Evolutionary conservation across 2,329 filamentous ascomycete species (phyloP), one percentile per base, ranked within the genome.

Genomic region (Sclerotinia minor): DNA sequence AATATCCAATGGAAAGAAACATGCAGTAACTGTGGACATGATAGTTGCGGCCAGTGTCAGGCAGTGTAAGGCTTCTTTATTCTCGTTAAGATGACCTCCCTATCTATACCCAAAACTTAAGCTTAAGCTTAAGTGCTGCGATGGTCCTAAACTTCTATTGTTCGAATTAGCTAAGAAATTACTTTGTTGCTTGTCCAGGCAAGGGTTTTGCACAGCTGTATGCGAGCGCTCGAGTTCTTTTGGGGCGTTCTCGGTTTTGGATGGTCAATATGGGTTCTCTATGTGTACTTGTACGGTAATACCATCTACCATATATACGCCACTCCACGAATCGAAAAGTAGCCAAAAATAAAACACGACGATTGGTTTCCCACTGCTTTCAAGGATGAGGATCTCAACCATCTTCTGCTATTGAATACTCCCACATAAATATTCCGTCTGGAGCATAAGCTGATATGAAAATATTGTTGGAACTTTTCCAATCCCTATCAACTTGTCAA

Each of bases 21-120:
- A 19, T 68, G 67, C 17, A 45, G 54, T 15, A 65, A 68, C 21
- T 68, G 61, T 47, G 59, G 52, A 44, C 67, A 59, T 13, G 45
- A 68, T 47, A 35, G n/a, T 29, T 65, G 61, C 52, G 65, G 50
- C 11, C 29, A 64, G 26, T 67, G 65, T 35, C 58, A 55, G 50
- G 59, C 59, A 47, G 44, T 68, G 66, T 64, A 68, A 55, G 67
- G 7, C n/a, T n/a, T 35, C 54, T 21, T 24, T 24, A 24, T 44
- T 50, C 45, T 26, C 35, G 13, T 52, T 13, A 45, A 45, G 5
- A 4, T 5, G 3, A 47, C 26, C 29, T 60, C 5, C 44, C 19
- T 19, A 24, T 50, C 19, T 19, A 24, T 50, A 3, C 29, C 29
- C 44, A 61, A 35, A 8, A 35, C 35, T 9, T 35, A 38, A 24